Base-by-base conservation (phyloP, 805 yeast genomes). In the Saccharomycopsis olivae region DNA sequence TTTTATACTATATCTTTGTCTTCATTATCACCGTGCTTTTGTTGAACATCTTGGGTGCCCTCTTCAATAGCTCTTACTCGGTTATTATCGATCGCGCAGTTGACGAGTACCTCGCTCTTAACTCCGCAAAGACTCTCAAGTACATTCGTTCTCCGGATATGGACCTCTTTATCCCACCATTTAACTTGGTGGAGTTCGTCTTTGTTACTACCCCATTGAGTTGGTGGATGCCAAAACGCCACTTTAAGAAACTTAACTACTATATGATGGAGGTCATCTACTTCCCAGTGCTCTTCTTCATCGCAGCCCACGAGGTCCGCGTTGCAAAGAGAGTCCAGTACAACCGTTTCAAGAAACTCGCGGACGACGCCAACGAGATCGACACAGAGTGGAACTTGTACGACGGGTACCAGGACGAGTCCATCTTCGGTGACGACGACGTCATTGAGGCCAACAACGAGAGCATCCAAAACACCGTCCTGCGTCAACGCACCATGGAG, bases 111-210 rank as follows among this genome's bases (percentile, higher is more conserved):
- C 70, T 85, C 65, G 94, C 94, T 0, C 68, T 85, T 40, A 82
- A 80, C 50, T 83, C 95, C 3, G 78, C 81, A 46, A 84, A 86
- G 64, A 84, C 94, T 1, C 67, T 86, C 51, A 68, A 87, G 46
- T 86, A 82, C 55, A 77, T 85, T 39, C 69, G 96, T 51, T 94
- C 95, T 0, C 96, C 96, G 0, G 96, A 86, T 60, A 78, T 75
- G 40, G 76, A 81, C 53, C 79, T 85, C 29, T 86, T 74, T 54
- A 87, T 85, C 20, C 89, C 95, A 4, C 95, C 95, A 4, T 68
- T 84, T 47, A 86, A 86, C 55, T 57, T 86, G 49, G 58, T 86
- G 39, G 96, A 86, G 56, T 38, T 78, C 2, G 33, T 73, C 4
- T 51, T 77, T 4, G 53, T 69, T 21, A 46, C 49, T 5, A 11